These are phyloP conservation scores for Tanacetum coccineum DNA, from an alignment of 129 eudicot genomes.

Conservation along the genomic window DNA sequence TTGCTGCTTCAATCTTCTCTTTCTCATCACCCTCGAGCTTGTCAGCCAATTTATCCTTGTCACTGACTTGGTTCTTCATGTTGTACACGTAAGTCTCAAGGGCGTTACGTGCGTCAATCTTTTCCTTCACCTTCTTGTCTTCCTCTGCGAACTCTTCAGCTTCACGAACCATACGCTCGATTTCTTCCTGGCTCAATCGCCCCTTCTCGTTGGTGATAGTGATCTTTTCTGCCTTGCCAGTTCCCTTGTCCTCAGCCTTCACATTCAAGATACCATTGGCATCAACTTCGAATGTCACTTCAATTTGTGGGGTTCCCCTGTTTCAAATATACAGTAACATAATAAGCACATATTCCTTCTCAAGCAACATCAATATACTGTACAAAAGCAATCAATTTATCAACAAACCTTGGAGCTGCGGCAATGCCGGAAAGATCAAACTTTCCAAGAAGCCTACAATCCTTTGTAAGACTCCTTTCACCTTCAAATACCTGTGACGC, in stretches of 20 bases:
- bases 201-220: slow-evolving; percentile 70
- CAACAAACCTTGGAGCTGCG: slow-evolving; percentile 50
- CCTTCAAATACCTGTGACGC: slow-evolving; percentile 47
- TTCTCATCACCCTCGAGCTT: slow-evolving; percentile 62
- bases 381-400: neutral
- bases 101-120: slow-evolving; percentile 58
- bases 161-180: slow-evolving; percentile 62
- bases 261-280: slow-evolving; percentile 72
- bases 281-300: slow-evolving; percentile 73
- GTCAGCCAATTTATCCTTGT: slow-evolving; percentile 69
- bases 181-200: slow-evolving; percentile 65
- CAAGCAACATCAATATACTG: too few relatives aligned
- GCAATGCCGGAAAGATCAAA: slow-evolving; percentile 63
- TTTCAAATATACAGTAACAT: neutral
- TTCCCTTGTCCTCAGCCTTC: slow-evolving; percentile 64
- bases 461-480: slow-evolving; percentile 68
- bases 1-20: slow-evolving; percentile 61
- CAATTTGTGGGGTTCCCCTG: slow-evolving; percentile 77
- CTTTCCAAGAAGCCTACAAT: slow-evolving; percentile 55
- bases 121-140: slow-evolving; percentile 71
- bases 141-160: slow-evolving; percentile 79
- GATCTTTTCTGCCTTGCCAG: slow-evolving; percentile 71
- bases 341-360: too few relatives aligned
- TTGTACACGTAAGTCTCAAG: slow-evolving; percentile 62
- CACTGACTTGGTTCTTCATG: slow-evolving; percentile 70